Percentiles rank a stretch among this genome's conserved stretches.
phyloP scores from a whole-genome alignment of 228 moss, liverwort and hornwort genomes.

The Sphagnum fallax region DNA sequence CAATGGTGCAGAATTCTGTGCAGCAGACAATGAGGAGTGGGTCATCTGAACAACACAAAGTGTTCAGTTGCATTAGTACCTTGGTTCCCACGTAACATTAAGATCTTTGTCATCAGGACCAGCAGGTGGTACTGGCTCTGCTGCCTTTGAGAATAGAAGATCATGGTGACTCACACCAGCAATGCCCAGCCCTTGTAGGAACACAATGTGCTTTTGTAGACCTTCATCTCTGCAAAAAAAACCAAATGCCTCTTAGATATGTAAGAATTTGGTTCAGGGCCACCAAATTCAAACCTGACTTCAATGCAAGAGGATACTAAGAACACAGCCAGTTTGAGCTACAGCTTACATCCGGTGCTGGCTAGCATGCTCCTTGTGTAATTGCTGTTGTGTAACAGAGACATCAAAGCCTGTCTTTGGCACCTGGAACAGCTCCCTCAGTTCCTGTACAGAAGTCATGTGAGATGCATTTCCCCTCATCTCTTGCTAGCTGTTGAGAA shows the following conservation, averaged over 20 bases:
- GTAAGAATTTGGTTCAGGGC: too few species aligned
- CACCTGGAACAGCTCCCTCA: constrained; percentile 76
- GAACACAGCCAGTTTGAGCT: neutral
- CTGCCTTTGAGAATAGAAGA: constrained; percentile 90
- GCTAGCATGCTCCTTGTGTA: constrained; percentile 76
- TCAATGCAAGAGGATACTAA: too few species aligned
- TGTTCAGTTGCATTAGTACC: constrained; percentile 17
- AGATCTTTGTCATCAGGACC: constrained; percentile 49
- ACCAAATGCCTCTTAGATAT: neutral
- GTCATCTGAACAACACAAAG: neutral
- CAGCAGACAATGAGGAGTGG: neutral
- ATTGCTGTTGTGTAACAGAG: constrained; percentile 83
- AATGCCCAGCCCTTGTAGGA: constrained; percentile 64
- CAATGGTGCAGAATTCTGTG: too few species aligned
- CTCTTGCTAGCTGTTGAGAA: too few species aligned
- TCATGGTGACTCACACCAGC: constrained; percentile 98
- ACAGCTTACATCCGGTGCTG: constrained; percentile 66
- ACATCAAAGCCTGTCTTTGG: constrained; percentile 76
- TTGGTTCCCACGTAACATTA: constrained; percentile 74
- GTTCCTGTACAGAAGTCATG: constrained; percentile 51
- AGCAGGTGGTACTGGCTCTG: constrained; percentile 73
- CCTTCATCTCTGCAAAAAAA: constrained; percentile 33
- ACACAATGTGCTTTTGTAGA: constrained; percentile 62
- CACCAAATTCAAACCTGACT: too few species aligned
- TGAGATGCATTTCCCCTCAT: neutral